A percentile compares a stretch with the other conserved stretches of the same genome.
Evolutionary conservation across 1,284 basidiomycete species (phyloP).

Genomic region (Bondarzewia mesenterica): DNA sequence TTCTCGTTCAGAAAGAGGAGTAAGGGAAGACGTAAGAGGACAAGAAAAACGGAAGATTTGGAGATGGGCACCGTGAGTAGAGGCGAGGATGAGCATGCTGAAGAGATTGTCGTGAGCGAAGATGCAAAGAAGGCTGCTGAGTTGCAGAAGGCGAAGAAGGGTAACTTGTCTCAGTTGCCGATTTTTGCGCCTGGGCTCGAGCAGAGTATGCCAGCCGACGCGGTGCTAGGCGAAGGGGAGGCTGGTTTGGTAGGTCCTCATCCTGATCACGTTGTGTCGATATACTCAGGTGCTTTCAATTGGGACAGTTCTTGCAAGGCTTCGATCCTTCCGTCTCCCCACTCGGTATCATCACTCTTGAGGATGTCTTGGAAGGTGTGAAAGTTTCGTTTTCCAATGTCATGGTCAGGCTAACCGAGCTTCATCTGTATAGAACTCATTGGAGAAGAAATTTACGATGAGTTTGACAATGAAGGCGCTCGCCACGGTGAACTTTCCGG

Average conservation of each 20-base stretch:
- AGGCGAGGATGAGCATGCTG: neutral
- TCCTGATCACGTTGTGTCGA: neutral
- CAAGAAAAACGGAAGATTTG: constrained; percentile 21
- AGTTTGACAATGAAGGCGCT: constrained; percentile 72
- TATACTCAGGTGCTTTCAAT: no score
- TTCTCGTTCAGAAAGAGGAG: constrained; percentile 17
- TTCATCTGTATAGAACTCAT: constrained; percentile 55
- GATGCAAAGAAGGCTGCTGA: constrained; percentile 14
- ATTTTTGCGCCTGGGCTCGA: constrained; percentile 39
- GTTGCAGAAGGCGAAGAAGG: constrained; percentile 24
- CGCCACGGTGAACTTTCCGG: constrained; percentile 44
- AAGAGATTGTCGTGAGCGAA: constrained; percentile 15
- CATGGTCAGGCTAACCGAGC: neutral
- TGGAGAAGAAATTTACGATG: constrained; percentile 86
- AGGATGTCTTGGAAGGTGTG: constrained; percentile 84
- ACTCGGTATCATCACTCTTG: constrained; percentile 87
- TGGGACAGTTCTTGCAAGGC: constrained; percentile 57
- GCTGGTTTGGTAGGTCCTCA: constrained; percentile 50
- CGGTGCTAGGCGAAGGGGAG: constrained; percentile 60
- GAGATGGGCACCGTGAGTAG: constrained; percentile 26
- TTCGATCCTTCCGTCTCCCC: constrained; percentile 72
- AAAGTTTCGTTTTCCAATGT: constrained; percentile 7
- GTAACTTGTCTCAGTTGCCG: constrained; percentile 33
- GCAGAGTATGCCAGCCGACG: constrained; percentile 81
- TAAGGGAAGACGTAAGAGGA: constrained; percentile 14